phyloP scores from a whole-genome alignment of 2,329 filamentous ascomycete species.

The Fonsecaea multimorphosa region DNA sequence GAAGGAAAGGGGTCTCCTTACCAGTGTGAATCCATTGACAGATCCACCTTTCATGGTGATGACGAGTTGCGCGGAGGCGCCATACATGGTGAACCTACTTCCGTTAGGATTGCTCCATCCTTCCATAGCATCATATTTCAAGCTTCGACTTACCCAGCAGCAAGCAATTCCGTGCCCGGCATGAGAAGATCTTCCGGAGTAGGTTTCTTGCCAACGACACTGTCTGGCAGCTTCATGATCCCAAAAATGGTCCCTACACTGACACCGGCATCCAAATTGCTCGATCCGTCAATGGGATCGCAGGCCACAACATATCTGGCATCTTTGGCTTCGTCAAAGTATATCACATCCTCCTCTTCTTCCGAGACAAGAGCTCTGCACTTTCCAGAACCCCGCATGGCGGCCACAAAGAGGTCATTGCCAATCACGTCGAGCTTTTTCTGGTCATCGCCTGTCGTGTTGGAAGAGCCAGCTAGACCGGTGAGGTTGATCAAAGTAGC shows the following conservation, averaged over 20 bases:
- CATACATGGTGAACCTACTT: constrained; percentile 99
- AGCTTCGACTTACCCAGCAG: constrained; percentile 47
- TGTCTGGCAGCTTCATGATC: constrained; percentile 86
- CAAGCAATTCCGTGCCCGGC: constrained; percentile 88
- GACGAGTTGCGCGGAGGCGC: constrained; percentile 92
- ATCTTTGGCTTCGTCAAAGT: constrained; percentile 74
- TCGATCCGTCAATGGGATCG: constrained; percentile 97
- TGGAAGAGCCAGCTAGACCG: constrained; percentile 91
- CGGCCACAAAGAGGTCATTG: constrained; percentile 95
- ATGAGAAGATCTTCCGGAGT: constrained; percentile 75
- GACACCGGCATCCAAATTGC: constrained; percentile 96
- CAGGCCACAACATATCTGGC: constrained; percentile 93
- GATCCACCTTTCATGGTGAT: constrained; percentile 92
- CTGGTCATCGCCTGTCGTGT: constrained; percentile 95
- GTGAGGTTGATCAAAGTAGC: constrained; percentile 94
- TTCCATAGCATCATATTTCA: background rate
- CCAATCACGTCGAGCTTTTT: constrained; percentile 99
- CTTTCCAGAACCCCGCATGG: constrained; percentile 91
- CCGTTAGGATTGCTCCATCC: constrained; percentile 13
- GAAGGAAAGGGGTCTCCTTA: constrained; percentile 9
- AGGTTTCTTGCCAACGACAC: constrained; percentile 63
- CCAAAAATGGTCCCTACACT: constrained; percentile 92
- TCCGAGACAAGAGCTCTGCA: constrained; percentile 95
- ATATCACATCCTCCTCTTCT: constrained; percentile 92
- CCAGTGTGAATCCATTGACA: constrained; percentile 95